Conservation (phyloP, 495 filamentous ascomycete genomes). For the Aspergillus nanangensis region DNA sequence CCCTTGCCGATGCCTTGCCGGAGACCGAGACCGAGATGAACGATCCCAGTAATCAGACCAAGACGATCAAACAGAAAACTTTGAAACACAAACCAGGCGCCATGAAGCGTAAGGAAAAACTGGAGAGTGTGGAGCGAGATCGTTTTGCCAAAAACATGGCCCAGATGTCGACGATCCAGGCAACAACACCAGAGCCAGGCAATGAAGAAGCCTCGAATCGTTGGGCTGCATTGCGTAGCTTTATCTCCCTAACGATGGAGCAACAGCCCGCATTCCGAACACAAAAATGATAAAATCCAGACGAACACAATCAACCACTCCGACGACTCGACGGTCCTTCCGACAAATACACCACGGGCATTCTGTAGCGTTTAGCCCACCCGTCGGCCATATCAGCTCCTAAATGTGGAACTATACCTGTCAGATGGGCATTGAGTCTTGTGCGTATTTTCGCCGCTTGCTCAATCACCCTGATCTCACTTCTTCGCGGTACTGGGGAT, state of each 20-base stretch:
- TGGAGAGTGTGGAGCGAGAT: constrained; percentile 74
- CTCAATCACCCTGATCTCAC: too few relatives aligned
- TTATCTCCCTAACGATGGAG: constrained; percentile 71
- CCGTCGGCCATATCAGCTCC: too few relatives aligned
- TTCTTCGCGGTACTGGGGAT: too few relatives aligned
- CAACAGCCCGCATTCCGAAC: constrained; percentile 60
- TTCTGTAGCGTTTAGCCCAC: too few relatives aligned
- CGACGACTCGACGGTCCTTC: too few relatives aligned
- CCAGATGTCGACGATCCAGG: constrained; percentile 38
- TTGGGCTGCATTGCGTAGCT: constrained; percentile 65
- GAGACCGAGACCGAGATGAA: constrained; percentile 37
- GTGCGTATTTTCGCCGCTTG: too few relatives aligned
- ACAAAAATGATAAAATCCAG: constrained; percentile 32
- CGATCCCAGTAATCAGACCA: constrained; percentile 31
- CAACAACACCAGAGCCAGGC: constrained; percentile 11
- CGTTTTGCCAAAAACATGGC: constrained; percentile 81
- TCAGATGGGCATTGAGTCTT: too few relatives aligned
- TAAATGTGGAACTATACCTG: too few relatives aligned
- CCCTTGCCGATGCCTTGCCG: constrained; percentile 73
- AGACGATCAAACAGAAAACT: constrained; percentile 62
- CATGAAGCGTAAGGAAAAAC: constrained; percentile 72
- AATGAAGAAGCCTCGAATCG: constrained; percentile 43
- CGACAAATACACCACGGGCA: too few relatives aligned
- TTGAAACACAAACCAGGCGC: constrained; percentile 71
- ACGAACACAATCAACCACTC: too few relatives aligned